Evolutionary conservation across 2,329 filamentous ascomycete species (phyloP).

Genomic region (Verruconis gallopava): DNA sequence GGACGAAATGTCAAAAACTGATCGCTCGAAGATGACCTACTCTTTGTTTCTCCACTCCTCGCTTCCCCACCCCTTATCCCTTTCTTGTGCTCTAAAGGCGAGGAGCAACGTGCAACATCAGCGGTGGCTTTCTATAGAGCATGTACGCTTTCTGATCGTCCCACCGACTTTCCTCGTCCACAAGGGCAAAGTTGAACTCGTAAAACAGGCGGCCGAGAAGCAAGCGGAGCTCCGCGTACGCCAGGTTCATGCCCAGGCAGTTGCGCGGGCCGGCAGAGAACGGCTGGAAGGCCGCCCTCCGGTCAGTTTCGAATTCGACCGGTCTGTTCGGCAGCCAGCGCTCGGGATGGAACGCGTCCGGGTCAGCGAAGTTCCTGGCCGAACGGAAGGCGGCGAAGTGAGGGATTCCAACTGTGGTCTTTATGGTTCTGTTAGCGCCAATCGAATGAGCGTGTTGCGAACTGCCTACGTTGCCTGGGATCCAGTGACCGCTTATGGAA

Average conservation of each 20-base stretch:
- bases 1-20: too few relatives aligned
- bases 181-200: conserved; percentile 7
- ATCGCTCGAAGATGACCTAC: too few relatives aligned
- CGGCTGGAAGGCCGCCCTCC: not conserved
- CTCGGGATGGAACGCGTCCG: conserved; percentile 1
- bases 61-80: too few relatives aligned
- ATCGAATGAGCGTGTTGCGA: not conserved
- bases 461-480: conserved; percentile 18
- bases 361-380: not conserved
- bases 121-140: conserved; percentile 3
- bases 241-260: conserved; percentile 8
- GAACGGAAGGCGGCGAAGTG: not conserved
- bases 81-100: too few relatives aligned
- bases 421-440: not conserved
- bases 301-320: conserved; percentile 1
- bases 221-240: conserved; percentile 8
- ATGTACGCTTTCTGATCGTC: conserved; percentile 1
- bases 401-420: not conserved
- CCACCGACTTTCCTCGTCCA: conserved; percentile 2
- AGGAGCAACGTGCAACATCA: conserved; percentile 2
- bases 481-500: conserved; percentile 17
- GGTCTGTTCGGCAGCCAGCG: conserved; percentile 2
- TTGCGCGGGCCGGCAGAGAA: conserved; percentile 8
- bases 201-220: conserved; percentile 3
- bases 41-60: too few relatives aligned